Percentiles rank a stretch among this genome's conserved stretches.
Conservation (phyloP, 2,329 filamentous ascomycete genomes). For the Botryotinia globosa region DNA sequence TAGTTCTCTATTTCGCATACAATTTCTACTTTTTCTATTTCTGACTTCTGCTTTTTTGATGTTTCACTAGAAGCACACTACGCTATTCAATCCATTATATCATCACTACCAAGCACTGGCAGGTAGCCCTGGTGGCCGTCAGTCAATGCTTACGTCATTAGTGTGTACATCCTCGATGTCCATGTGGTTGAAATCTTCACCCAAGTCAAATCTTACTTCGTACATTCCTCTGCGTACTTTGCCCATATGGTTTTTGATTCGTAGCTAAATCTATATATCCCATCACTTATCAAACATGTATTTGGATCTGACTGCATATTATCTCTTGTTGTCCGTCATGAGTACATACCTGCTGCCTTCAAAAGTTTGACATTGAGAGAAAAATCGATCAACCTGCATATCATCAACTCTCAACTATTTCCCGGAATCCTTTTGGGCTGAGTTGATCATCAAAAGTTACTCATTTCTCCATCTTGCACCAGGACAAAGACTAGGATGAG, state of each 20-base stretch:
- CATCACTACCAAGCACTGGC: neutral
- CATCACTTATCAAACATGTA: neutral
- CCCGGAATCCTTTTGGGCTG: neutral
- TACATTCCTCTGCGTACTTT: neutral
- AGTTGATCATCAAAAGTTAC: neutral
- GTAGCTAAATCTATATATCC: neutral
- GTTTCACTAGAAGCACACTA: neutral
- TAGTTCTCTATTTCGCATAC: neutral
- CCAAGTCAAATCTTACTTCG: neutral
- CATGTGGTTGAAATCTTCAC: neutral
- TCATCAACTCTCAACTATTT: neutral
- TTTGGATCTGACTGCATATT: slow-evolving; percentile 1
- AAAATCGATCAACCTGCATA: neutral
- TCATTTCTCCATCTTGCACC: neutral
- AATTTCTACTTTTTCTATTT: neutral
- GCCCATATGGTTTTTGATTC: neutral
- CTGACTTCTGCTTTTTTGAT: neutral
- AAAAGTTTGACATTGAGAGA: neutral
- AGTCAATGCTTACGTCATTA: neutral
- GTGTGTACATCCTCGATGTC: neutral
- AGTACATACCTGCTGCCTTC: slow-evolving; percentile 2
- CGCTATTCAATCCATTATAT: neutral
- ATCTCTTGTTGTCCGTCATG: neutral
- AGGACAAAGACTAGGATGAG: neutral
- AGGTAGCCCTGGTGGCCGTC: too few relatives aligned